A percentile compares a stretch with the other conserved stretches of the same genome.
Conservation (phyloP, 1,139 yeast species). For the Geotrichum restrictum region DNA sequence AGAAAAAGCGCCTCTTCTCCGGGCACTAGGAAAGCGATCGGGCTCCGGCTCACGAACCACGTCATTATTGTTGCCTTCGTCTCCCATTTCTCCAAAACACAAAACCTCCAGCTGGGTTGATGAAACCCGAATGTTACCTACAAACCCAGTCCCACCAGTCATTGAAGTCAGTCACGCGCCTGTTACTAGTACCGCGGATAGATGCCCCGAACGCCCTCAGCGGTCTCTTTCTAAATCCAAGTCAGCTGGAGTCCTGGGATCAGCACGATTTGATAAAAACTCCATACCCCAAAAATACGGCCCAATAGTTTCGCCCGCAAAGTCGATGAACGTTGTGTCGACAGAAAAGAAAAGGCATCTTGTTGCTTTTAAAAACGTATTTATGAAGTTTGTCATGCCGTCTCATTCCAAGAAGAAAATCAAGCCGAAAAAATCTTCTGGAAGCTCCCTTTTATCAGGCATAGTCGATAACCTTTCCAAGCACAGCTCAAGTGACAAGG, state of each 20-base stretch:
- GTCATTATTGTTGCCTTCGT: constrained; percentile 26
- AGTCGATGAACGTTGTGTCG: neutral
- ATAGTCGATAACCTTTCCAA: constrained; percentile 1
- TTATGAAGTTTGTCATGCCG: constrained; percentile 13
- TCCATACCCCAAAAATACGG: neutral
- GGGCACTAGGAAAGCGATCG: constrained; percentile 28
- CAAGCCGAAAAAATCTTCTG: constrained; percentile 1
- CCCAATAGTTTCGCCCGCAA: neutral
- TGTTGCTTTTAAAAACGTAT: constrained; percentile 14
- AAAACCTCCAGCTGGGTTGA: neutral
- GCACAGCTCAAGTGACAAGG: constrained; percentile 9
- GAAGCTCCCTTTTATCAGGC: constrained; percentile 3
- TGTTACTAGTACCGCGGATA: neutral
- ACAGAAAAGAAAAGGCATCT: constrained; percentile 15
- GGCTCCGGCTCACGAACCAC: constrained; percentile 25
- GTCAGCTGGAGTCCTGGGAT: constrained; percentile 1
- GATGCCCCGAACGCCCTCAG: neutral
- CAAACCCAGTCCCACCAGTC: neutral
- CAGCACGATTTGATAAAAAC: neutral
- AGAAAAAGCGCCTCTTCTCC: constrained; percentile 27
- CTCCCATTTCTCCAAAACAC: constrained; percentile 3
- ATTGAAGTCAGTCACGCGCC: constrained; percentile 3
- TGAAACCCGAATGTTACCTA: neutral
- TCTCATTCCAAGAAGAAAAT: neutral
- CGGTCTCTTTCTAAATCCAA: constrained; percentile 6